Evolutionary conservation across 2,329 filamentous ascomycete species (phyloP), one percentile per base, ranked within the genome.

Genomic region (Cercospora sesami): DNA sequence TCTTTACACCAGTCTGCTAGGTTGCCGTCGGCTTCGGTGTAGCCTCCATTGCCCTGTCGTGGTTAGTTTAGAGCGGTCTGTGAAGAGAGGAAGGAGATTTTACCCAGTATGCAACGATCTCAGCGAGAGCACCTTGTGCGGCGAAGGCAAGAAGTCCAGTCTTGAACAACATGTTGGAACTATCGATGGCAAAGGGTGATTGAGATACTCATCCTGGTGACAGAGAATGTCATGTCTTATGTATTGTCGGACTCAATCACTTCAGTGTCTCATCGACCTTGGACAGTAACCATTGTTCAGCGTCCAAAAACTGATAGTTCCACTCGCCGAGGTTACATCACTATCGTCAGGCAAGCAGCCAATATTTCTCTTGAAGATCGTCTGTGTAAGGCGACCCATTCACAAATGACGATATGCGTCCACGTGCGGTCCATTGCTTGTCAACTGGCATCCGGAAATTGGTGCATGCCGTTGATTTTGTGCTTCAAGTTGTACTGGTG

Each of bases 1-100:
- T 53, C 42, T 21, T 39, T 39, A 14, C 68, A 69, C 48, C 63
- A 67, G 28, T 59, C 64, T 45, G 65, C 65, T 5, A 69, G 26
- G 48, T 48, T 63, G 12, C 53, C 23, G 7, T 67, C 60, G 0
- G 51, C 53, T 23, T 61, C 58, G 10, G 33, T 66, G 51, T 30
- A 30, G 51, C 51, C 51, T 57, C 51, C 51, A 7, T 36, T 28
- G 23, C 64, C 64, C 61, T 63, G 61, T 31, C 10, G 31, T 14
- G 16, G 4, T 36, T 9, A 28, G 16, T 28, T 30, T 7, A 2
- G 23, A 16, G 8, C 1, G 5, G 6, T 18, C 2, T 21, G 18
- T 28, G 16, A 23, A 12, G 7, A 9, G 28, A 9, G 18, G 23
- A 30, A 14, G 14, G 7, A 9, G 33, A 28, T 16, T 5, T 28